Percentiles rank a stretch among this genome's conserved stretches.
These are phyloP conservation scores for Nakataea oryzae DNA, from an alignment of 2,329 filamentous ascomycete genomes.

Conservation along the genomic window DNA sequence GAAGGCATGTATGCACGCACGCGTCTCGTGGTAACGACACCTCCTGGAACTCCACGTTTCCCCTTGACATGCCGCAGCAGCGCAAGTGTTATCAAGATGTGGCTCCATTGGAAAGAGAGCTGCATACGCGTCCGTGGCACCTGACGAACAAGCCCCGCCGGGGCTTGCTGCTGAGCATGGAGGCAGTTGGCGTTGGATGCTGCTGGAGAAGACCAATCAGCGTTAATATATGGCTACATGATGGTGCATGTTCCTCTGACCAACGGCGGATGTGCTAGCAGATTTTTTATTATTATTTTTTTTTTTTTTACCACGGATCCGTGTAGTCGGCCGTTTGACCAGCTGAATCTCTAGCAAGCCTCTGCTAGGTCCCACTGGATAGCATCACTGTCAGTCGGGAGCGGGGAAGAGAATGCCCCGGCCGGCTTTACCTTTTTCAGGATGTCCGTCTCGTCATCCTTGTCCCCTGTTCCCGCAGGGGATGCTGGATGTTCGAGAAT, in stretches of 20 bases:
- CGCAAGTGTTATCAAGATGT: background rate
- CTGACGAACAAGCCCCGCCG: background rate
- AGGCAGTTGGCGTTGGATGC: background rate
- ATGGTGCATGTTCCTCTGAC: background rate
- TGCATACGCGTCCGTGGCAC: background rate
- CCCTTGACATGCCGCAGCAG: background rate
- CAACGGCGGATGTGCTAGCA: background rate
- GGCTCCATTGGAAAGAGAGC: background rate
- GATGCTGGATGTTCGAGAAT: constrained; percentile 8
- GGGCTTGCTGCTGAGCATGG: background rate
- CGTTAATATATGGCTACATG: background rate
- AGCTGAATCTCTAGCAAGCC: constrained; percentile 4
- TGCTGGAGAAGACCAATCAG: background rate
- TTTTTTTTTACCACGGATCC: constrained; percentile 2
- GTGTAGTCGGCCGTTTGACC: background rate
- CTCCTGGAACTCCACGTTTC: background rate
- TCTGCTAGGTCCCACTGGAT: constrained; percentile 8
- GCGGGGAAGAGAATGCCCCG: background rate
- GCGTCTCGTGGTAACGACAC: background rate
- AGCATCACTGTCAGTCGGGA: constrained; percentile 7
- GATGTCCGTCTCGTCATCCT: constrained; percentile 2
- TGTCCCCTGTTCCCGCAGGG: constrained; percentile 5
- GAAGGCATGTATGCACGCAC: background rate
- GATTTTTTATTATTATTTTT: constrained; percentile 4
- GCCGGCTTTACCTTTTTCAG: background rate